phyloP scores from a whole-genome alignment of 768 basidiomycete genomes.

The Artomyces pyxidatus region DNA sequence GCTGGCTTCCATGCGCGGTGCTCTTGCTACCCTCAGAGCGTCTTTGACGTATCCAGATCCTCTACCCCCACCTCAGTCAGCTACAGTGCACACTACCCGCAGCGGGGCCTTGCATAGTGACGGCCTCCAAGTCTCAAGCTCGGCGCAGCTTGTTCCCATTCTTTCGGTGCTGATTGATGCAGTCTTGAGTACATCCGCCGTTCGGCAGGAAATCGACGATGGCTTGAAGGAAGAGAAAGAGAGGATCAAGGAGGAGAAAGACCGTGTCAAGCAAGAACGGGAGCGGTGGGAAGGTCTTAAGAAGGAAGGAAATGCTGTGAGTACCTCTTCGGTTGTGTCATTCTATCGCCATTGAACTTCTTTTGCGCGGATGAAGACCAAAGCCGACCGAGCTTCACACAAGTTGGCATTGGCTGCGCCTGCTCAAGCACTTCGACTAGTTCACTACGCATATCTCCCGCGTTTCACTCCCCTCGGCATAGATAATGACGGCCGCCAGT shows the following conservation, averaged over 20 bases:
- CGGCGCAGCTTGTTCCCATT: conserved; percentile 64
- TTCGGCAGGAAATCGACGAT: conserved; percentile 56
- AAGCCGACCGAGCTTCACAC: conserved; percentile 38
- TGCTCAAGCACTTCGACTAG: conserved; percentile 49
- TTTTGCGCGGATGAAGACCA: conserved; percentile 35
- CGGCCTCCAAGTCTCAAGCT: conserved; percentile 28
- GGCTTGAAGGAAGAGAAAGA: conserved; percentile 52
- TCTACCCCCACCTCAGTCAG: conserved; percentile 40
- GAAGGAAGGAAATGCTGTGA: conserved; percentile 14
- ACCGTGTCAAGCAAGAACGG: conserved; percentile 46
- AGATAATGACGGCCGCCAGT: conserved; percentile 58
- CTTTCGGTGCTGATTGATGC: conserved; percentile 50
- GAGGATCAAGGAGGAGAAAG: conserved; percentile 38
- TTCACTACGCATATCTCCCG: conserved; percentile 34
- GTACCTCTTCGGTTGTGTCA: neutral
- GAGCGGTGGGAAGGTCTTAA: conserved; percentile 44
- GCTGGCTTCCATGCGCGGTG: conserved; percentile 40
- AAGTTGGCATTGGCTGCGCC: conserved; percentile 40
- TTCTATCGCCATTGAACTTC: neutral
- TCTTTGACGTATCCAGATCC: conserved; percentile 45
- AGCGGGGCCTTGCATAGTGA: conserved; percentile 19
- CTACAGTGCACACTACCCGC: conserved; percentile 38
- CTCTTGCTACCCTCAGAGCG: conserved; percentile 8
- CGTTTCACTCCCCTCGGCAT: conserved; percentile 60
- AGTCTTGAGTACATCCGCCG: conserved; percentile 34